Evolutionary conservation across 2,329 filamentous ascomycete species (phyloP).

Genomic region (Graphium sp.): DNA sequence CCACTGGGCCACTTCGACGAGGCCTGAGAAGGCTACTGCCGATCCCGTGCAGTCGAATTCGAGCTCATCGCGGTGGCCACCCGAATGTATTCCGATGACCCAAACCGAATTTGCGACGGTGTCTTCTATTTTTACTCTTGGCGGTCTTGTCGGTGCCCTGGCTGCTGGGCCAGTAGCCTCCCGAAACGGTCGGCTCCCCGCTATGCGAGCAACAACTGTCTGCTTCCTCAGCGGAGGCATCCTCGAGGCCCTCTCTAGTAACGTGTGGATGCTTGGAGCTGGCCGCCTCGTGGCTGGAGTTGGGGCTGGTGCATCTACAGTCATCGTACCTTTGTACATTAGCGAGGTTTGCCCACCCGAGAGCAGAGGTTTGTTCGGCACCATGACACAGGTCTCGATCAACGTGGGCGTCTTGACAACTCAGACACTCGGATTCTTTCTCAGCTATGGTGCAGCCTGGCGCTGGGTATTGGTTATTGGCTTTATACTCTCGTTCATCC

Average conservation of each 20-base stretch:
- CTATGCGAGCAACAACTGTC: constrained; percentile 62
- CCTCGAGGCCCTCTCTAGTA: constrained; percentile 55
- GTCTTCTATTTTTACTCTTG: constrained; percentile 80
- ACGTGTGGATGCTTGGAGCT: constrained; percentile 48
- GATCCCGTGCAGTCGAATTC: constrained; percentile 9
- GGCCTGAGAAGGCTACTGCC: no score
- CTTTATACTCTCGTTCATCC: constrained; percentile 47
- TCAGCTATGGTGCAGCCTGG: constrained; percentile 70
- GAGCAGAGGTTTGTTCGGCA: constrained; percentile 62
- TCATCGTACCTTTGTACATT: constrained; percentile 89
- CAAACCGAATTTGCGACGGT: constrained; percentile 69
- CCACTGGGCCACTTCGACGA: constrained; percentile 12
- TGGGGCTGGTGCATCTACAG: constrained; percentile 75
- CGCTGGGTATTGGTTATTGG: constrained; percentile 65
- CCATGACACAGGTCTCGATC: constrained; percentile 83
- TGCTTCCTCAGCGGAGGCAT: constrained; percentile 63
- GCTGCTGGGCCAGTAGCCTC: constrained; percentile 66
- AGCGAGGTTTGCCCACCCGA: constrained; percentile 70
- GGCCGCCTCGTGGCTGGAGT: constrained; percentile 70
- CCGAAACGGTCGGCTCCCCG: constrained; percentile 53
- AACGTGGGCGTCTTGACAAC: constrained; percentile 78
- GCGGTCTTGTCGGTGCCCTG: constrained; percentile 72
- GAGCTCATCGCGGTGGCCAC: constrained; percentile 21
- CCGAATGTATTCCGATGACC: constrained; percentile 80
- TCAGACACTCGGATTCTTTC: constrained; percentile 73